These are phyloP conservation scores for Pichia sp. DNA, from an alignment of 1,139 yeast species.

Conservation along the genomic window DNA sequence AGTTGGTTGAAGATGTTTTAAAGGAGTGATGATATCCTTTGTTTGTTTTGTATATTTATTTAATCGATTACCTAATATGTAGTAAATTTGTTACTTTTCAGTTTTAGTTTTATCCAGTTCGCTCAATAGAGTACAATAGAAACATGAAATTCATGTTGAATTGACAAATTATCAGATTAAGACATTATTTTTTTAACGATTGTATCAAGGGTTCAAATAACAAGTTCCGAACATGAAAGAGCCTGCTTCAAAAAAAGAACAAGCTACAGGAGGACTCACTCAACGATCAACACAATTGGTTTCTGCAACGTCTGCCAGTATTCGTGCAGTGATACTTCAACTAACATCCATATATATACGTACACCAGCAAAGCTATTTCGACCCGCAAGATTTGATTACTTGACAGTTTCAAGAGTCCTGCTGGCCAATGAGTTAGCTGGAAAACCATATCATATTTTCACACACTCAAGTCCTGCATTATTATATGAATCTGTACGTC, in stretches of 20 bases:
- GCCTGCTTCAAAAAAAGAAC: neutral
- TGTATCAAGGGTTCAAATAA: too few species aligned
- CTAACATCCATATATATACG: slow-evolving; percentile 70
- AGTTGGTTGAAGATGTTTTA: slow-evolving; percentile 16
- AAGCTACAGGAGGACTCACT: slow-evolving; percentile 7
- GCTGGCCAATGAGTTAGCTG: slow-evolving; percentile 38
- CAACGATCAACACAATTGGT: slow-evolving; percentile 33
- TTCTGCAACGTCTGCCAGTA: slow-evolving; percentile 71
- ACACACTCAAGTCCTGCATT: slow-evolving; percentile 78
- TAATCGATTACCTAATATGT: too few species aligned
- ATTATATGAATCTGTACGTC: slow-evolving; percentile 58
- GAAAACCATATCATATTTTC: slow-evolving; percentile 57
- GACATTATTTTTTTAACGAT: neutral
- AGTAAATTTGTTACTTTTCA: neutral
- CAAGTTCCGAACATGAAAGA: neutral
- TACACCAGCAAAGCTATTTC: slow-evolving; percentile 75
- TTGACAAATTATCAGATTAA: neutral
- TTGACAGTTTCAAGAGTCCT: slow-evolving; percentile 58
- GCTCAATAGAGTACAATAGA: neutral
- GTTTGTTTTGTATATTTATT: neutral
- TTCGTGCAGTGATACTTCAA: slow-evolving; percentile 77
- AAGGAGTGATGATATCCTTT: neutral
- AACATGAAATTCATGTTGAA: neutral
- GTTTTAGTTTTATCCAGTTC: neutral
- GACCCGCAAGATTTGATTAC: slow-evolving; percentile 88